phyloP scores from a whole-genome alignment of 208 protist species.

The Trypanosoma rangeli region DNA sequence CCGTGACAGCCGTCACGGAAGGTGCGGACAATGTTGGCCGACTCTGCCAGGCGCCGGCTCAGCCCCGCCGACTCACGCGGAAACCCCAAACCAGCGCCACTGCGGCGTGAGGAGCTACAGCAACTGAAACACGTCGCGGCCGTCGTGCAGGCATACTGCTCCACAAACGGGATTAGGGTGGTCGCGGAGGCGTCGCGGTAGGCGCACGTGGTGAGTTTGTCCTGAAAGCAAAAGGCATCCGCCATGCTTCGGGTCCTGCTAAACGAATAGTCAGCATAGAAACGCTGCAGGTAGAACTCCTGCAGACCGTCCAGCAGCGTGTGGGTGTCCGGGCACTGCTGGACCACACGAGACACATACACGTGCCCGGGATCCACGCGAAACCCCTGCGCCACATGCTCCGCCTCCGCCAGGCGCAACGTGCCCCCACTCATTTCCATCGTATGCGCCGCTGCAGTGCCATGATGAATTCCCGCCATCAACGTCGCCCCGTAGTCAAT shows the following conservation, averaged over 20 bases:
- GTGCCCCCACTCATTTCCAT: background rate
- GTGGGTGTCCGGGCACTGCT: slow-evolving; percentile 23
- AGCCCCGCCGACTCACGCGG: slow-evolving; percentile 43
- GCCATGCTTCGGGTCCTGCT: slow-evolving; percentile 41
- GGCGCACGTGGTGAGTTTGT: slow-evolving; percentile 40
- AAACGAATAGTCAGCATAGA: slow-evolving; percentile 75
- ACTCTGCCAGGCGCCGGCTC: slow-evolving; percentile 36
- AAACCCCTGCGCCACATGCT: slow-evolving; percentile 45
- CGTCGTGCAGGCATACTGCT: slow-evolving; percentile 47
- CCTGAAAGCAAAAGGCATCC: slow-evolving; percentile 53
- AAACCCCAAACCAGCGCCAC: slow-evolving; percentile 28
- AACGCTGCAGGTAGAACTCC: slow-evolving; percentile 65
- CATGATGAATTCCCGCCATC: slow-evolving; percentile 7
- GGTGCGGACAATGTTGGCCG: slow-evolving; percentile 31
- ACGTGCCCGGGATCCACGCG: slow-evolving; percentile 74
- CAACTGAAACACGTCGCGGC: slow-evolving; percentile 47
- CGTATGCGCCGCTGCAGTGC: background rate
- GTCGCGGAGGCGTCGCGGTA: slow-evolving; percentile 30
- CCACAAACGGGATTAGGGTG: slow-evolving; percentile 39
- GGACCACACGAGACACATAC: slow-evolving; percentile 51
- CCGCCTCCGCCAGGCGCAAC: background rate
- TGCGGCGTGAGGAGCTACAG: slow-evolving; percentile 49
- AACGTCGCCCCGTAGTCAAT: slow-evolving; percentile 59
- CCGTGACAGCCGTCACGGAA: slow-evolving; percentile 56
- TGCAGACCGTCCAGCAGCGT: slow-evolving; percentile 70